Conservation (phyloP, 2,329 filamentous ascomycete species). For the Capronia coronata region DNA sequence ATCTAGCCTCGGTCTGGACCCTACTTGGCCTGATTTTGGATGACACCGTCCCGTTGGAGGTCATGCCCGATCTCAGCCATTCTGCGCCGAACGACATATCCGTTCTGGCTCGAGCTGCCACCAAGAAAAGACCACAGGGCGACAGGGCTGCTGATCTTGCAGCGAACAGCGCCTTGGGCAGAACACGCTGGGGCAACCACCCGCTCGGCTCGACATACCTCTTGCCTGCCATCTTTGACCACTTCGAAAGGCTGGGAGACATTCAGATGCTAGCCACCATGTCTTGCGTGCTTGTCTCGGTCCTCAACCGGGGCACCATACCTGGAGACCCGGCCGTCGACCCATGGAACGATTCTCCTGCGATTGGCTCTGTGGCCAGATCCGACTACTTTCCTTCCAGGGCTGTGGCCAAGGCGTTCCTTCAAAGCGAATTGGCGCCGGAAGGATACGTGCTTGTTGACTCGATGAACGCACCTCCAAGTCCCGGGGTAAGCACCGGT, state of each 20-base stretch:
- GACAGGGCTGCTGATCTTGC: slow-evolving; percentile 31
- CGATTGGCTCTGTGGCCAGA: background rate
- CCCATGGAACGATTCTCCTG: background rate
- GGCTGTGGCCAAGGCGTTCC: slow-evolving; percentile 18
- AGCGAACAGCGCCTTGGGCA: slow-evolving; percentile 13
- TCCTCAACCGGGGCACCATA: slow-evolving; percentile 7
- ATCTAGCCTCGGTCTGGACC: slow-evolving; percentile 76
- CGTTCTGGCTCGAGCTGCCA: slow-evolving; percentile 60
- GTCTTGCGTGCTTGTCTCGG: slow-evolving; percentile 49
- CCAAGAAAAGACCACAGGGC: slow-evolving; percentile 39
- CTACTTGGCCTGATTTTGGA: slow-evolving; percentile 71
- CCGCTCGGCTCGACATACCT: slow-evolving; percentile 52
- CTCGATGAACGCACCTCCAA: slow-evolving; percentile 2
- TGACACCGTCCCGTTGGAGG: slow-evolving; percentile 64
- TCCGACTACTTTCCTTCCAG: slow-evolving; percentile 21
- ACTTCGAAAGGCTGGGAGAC: slow-evolving; percentile 56
- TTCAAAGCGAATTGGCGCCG: slow-evolving; percentile 12
- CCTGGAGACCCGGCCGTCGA: slow-evolving; percentile 1
- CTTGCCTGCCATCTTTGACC: slow-evolving; percentile 51
- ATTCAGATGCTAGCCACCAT: slow-evolving; percentile 62
- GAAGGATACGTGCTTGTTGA: slow-evolving; percentile 18
- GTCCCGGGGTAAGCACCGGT: background rate
- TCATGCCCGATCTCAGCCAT: slow-evolving; percentile 42
- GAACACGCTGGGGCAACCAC: slow-evolving; percentile 53
- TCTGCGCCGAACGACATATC: slow-evolving; percentile 56